Evolutionary conservation across 2,329 filamentous ascomycete genomes (phyloP).

Genomic region (Gaeumannomyces tritici): DNA sequence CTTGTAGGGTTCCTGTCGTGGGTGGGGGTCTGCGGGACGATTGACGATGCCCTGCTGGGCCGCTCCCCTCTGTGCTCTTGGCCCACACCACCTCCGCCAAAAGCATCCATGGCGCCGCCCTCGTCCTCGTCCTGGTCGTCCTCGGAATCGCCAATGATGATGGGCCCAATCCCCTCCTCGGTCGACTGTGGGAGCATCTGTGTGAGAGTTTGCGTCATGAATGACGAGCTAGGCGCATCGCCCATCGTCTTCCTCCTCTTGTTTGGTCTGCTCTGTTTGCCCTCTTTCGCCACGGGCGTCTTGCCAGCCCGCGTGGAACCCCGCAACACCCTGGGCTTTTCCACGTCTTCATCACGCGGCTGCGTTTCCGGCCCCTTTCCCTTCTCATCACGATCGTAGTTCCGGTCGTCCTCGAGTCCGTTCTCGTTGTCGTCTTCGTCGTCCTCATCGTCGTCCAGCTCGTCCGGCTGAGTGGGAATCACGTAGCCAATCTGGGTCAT

Average conservation of each 20-base stretch:
- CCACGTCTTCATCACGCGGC: too few species aligned
- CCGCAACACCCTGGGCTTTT: too few species aligned
- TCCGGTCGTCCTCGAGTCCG: background rate
- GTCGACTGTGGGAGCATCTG: conserved; percentile 17
- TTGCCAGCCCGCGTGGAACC: too few species aligned
- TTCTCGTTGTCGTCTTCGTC: conserved; percentile 3
- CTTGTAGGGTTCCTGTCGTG: background rate
- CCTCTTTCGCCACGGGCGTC: background rate
- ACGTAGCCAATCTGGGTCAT: conserved; percentile 23
- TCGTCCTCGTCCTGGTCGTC: conserved; percentile 8
- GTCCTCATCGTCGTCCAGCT: conserved; percentile 7
- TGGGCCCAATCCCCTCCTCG: conserved; percentile 6
- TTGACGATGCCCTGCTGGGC: conserved; percentile 12
- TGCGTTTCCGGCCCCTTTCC: conserved; percentile 3
- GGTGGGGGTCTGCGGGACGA: conserved; percentile 33
- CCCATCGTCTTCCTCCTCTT: conserved; percentile 19
- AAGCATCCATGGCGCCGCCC: background rate
- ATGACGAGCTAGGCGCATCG: conserved; percentile 16
- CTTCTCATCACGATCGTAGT: background rate
- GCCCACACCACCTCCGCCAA: conserved; percentile 1
- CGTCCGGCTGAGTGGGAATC: conserved; percentile 1
- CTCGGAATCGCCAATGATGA: conserved; percentile 14
- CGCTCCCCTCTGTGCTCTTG: background rate
- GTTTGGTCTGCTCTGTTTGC: conserved; percentile 6
- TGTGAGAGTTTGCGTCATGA: conserved; percentile 23